phyloP scores from a whole-genome alignment of 169 alveolate species.

The Cystoisospora suis region DNA sequence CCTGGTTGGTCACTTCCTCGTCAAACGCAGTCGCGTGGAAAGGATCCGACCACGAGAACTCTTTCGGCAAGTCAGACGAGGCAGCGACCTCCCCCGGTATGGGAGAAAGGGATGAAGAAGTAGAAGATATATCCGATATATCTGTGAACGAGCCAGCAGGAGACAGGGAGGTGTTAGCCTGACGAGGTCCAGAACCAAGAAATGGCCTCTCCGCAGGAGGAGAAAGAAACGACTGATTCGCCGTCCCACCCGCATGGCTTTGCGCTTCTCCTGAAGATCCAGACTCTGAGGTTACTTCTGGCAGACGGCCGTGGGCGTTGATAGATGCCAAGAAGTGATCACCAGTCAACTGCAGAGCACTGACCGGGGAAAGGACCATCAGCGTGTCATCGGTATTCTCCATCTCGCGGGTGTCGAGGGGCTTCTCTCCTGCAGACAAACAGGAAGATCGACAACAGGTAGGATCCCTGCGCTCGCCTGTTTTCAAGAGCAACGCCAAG shows the following conservation, averaged over 20 bases:
- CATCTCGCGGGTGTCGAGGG: not conserved
- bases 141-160: too few relatives aligned
- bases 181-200: too few relatives aligned
- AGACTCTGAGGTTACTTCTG: not conserved
- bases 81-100: constrained; percentile 21
- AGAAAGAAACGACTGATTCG: not conserved
- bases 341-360: not conserved
- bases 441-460: not conserved
- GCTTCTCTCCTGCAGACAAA: not conserved
- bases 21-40: constrained; percentile 49
- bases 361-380: constrained; percentile 8
- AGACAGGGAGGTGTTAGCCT: too few relatives aligned
- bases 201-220: too few relatives aligned
- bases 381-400: not conserved
- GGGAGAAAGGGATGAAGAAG: too few relatives aligned
- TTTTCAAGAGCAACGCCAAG: too few relatives aligned
- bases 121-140: too few relatives aligned
- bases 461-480: not conserved
- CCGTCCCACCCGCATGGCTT: not conserved
- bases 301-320: not conserved
- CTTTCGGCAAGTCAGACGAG: constrained; percentile 57
- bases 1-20: constrained; percentile 69
- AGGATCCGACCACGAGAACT: constrained; percentile 71
- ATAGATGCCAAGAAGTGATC: not conserved
- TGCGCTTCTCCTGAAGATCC: not conserved